Percentiles rank a stretch among this genome's conserved stretches.
These are phyloP conservation scores for Kazachstania kunashirensis DNA, from an alignment of 805 yeast genomes.

Conservation along the genomic window DNA sequence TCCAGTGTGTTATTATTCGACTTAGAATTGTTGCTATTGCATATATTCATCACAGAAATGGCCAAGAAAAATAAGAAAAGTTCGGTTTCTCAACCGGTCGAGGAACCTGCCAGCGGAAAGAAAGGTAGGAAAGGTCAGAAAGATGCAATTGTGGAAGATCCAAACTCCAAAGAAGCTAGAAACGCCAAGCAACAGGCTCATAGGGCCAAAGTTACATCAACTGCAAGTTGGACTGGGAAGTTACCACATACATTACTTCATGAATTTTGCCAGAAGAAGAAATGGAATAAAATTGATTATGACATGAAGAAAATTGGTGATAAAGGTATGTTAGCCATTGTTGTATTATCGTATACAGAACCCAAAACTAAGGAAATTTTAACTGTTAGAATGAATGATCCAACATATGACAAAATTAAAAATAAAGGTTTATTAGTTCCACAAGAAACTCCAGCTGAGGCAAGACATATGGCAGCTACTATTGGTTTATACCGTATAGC, in stretches of 20 bases:
- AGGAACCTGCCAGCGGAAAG: neutral
- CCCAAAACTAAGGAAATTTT: conserved; percentile 72
- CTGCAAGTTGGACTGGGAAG: conserved; percentile 89
- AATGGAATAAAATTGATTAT: conserved; percentile 82
- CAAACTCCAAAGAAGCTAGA: conserved; percentile 12
- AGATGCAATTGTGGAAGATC: conserved; percentile 8
- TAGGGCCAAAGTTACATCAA: conserved; percentile 49
- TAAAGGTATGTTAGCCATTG: conserved; percentile 56
- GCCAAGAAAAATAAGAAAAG: conserved; percentile 16
- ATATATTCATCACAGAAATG: no score
- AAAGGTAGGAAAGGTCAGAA: conserved; percentile 14
- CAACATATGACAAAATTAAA: conserved; percentile 33
- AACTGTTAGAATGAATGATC: conserved; percentile 43
- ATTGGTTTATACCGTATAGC: conserved; percentile 74
- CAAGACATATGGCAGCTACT: conserved; percentile 85
- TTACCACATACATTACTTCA: conserved; percentile 77
- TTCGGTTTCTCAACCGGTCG: conserved; percentile 1
- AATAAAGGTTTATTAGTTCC: conserved; percentile 44
- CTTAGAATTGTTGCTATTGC: no score
- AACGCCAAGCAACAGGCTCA: conserved; percentile 26
- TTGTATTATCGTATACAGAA: conserved; percentile 57
- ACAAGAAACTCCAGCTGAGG: conserved; percentile 77
- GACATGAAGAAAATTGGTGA: conserved; percentile 48
- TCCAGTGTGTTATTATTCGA: no score
- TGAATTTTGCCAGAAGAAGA: conserved; percentile 77